These are phyloP conservation scores for Yarrowia osloensis DNA, from an alignment of 805 yeast genomes.

Conservation along the genomic window DNA sequence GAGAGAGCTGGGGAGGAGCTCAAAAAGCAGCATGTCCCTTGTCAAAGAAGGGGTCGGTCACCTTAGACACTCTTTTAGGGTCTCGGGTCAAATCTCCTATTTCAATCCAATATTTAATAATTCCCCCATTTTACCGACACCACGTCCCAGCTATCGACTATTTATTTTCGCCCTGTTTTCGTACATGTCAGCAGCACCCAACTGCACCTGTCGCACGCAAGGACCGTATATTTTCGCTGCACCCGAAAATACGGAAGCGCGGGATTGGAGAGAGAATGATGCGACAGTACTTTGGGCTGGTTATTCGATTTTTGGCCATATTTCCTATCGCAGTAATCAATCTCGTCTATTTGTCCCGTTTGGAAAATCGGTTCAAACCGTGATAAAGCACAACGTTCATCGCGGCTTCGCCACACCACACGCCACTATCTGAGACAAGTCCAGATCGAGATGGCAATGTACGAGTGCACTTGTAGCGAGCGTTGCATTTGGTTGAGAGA, in stretches of 20 bases:
- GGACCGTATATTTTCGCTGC: not conserved
- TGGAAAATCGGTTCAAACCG: no score
- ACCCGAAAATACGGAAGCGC: not conserved
- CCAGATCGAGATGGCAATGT: not conserved
- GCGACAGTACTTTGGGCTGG: no score
- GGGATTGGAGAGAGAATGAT: not conserved
- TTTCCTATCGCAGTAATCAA: no score
- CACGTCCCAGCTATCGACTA: no score
- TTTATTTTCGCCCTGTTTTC: not conserved
- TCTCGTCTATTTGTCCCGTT: no score
- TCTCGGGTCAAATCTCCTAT: no score
- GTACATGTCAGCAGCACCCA: not conserved
- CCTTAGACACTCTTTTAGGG: not conserved
- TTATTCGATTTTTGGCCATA: no score
- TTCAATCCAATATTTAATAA: no score
- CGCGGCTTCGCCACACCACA: not conserved
- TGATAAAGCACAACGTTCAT: not conserved
- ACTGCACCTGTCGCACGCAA: not conserved
- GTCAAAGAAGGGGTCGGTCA: not conserved
- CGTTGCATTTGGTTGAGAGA: no score
- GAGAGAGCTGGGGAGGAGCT: no score
- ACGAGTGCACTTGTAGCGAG: not conserved
- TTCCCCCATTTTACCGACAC: no score
- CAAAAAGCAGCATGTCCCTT: no score
- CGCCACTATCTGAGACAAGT: constrained; percentile 4